Conservation (phyloP, 169 alveolate species). For the Plasmodium vivax region DNA sequence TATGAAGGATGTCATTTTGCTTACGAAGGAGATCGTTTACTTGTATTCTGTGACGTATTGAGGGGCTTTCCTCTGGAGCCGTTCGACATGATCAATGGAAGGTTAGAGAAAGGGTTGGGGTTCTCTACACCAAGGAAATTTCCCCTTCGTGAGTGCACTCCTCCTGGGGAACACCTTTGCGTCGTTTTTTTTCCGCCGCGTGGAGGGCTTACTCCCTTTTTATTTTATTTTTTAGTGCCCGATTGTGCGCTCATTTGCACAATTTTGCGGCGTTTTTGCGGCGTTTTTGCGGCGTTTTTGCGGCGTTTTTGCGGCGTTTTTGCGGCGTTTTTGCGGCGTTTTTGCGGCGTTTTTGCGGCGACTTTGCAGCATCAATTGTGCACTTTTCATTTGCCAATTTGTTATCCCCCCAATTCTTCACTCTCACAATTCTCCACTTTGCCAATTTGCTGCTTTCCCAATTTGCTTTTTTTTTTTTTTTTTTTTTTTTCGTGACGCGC, state of each 20-base stretch:
- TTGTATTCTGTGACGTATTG: constrained; percentile 36
- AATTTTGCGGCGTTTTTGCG: not conserved
- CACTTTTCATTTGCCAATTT: not conserved
- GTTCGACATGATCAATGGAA: not conserved
- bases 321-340: too few species aligned
- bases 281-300: too few species aligned
- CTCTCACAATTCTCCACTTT: not conserved
- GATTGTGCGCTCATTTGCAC: not conserved
- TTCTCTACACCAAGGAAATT: not conserved
- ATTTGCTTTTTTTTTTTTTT: not conserved
- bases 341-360: too few species aligned
- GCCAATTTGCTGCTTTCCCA: not conserved
- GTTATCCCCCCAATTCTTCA: not conserved
- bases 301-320: too few species aligned
- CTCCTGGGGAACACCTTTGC: not conserved
- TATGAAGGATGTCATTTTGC: constrained; percentile 32
- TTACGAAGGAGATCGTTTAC: constrained; percentile 28
- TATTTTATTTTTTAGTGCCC: not conserved
- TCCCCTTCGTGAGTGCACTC: not conserved
- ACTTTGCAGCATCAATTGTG: not conserved
- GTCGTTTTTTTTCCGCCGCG: not conserved
- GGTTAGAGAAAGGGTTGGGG: not conserved
- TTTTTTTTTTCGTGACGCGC: not conserved
- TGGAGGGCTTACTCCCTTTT: not conserved
- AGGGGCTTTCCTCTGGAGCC: not conserved